Conservation (phyloP, 495 filamentous ascomycete genomes). For the Venustampulla echinocandica region DNA sequence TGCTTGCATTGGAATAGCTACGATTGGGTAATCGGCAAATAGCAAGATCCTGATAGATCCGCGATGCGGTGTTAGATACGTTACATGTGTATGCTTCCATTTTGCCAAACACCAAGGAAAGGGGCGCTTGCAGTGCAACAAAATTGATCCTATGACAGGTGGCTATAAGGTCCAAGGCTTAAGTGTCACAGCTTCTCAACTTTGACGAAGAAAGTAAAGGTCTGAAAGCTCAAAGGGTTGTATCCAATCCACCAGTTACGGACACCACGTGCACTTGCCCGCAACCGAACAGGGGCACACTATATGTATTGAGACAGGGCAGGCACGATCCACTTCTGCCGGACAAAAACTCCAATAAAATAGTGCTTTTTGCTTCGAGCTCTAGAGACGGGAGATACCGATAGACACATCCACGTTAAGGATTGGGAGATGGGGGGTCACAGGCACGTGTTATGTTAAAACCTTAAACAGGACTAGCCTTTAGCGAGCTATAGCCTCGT, state of each 20-base stretch:
- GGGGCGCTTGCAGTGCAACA: not conserved
- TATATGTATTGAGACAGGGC: too few relatives aligned
- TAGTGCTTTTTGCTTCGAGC: not conserved
- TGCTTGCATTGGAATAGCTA: conserved; percentile 22
- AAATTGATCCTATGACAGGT: too few relatives aligned
- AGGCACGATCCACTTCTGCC: too few relatives aligned
- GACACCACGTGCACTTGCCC: not conserved
- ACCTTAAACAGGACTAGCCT: too few relatives aligned
- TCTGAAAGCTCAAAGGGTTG: not conserved
- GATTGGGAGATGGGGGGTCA: not conserved
- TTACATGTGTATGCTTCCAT: conserved; percentile 45
- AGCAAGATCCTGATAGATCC: conserved; percentile 40
- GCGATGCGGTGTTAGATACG: conserved; percentile 40
- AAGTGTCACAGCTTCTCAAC: too few relatives aligned
- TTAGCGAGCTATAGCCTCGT: too few relatives aligned
- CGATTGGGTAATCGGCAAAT: conserved; percentile 17
- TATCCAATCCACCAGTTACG: not conserved
- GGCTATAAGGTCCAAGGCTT: too few relatives aligned
- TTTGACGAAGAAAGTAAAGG: too few relatives aligned
- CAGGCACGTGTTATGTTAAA: not conserved
- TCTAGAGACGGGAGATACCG: not conserved
- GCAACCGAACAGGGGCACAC: not conserved
- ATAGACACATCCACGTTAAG: not conserved
- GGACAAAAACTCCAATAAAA: not conserved
- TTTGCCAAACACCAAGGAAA: not conserved